Evolutionary conservation across 1,284 basidiomycete genomes (phyloP).

Genomic region (Microbotryum intermedium): DNA sequence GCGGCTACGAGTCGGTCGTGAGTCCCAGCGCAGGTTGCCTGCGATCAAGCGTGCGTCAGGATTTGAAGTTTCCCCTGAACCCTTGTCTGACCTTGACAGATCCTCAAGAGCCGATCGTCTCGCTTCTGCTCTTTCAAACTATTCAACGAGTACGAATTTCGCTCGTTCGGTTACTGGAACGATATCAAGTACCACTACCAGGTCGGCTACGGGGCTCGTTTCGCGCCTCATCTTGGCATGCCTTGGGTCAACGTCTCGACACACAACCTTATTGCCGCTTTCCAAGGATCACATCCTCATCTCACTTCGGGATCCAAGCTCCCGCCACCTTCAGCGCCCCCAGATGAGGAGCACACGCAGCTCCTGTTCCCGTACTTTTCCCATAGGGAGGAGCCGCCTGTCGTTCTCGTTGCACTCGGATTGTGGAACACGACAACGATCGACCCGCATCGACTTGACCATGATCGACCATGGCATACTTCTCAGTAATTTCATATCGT

Average conservation of each 20-base stretch:
- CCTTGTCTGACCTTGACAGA: conserved; percentile 8
- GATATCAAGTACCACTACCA: conserved; percentile 40
- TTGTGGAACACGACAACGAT: conserved; percentile 41
- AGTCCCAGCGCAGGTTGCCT: background rate
- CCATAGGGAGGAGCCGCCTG: conserved; percentile 44
- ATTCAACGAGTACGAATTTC: conserved; percentile 41
- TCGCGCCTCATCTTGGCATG: conserved; percentile 42
- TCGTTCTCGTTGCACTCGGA: conserved; percentile 43
- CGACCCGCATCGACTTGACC: conserved; percentile 35
- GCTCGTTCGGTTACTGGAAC: conserved; percentile 40
- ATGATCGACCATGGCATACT: conserved; percentile 39
- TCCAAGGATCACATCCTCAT: conserved; percentile 8
- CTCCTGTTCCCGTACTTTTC: conserved; percentile 42
- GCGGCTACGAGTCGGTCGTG: conserved; percentile 43
- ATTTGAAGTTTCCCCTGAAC: background rate
- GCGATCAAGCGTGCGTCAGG: too few species aligned
- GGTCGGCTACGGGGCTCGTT: conserved; percentile 40
- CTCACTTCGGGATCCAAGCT: conserved; percentile 1
- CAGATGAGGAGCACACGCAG: conserved; percentile 35
- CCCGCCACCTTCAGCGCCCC: conserved; percentile 18
- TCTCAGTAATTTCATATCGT: conserved; percentile 28
- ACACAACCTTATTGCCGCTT: conserved; percentile 33
- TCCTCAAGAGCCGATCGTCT: conserved; percentile 32
- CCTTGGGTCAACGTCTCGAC: conserved; percentile 42
- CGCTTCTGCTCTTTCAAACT: conserved; percentile 37